Percentiles rank a stretch among this genome's conserved stretches.
These are phyloP conservation scores for Pyrenophora tritici-repentis DNA, from an alignment of 2,329 filamentous ascomycete genomes.

Conservation along the genomic window DNA sequence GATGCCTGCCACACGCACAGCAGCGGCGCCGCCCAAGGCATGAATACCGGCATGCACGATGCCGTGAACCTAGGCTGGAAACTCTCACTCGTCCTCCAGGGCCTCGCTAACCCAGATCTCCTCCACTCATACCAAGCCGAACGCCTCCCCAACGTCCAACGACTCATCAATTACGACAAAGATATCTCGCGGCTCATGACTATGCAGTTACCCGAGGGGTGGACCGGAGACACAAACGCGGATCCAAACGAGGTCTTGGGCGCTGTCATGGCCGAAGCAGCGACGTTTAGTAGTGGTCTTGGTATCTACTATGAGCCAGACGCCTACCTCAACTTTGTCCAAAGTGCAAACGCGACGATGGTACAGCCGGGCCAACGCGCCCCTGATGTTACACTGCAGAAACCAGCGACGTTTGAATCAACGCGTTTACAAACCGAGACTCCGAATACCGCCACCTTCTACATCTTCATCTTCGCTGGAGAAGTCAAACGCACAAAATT, in stretches of 20 bases:
- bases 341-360: neutral
- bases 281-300: slow-evolving; percentile 39
- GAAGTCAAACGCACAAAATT: slow-evolving; percentile 26
- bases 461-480: slow-evolving; percentile 51
- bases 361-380: slow-evolving; percentile 52
- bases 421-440: slow-evolving; percentile 54
- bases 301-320: slow-evolving; percentile 44
- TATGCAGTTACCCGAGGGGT: slow-evolving; percentile 43
- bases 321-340: slow-evolving; percentile 40
- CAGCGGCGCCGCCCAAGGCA: slow-evolving; percentile 61
- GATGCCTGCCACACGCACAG: slow-evolving; percentile 64
- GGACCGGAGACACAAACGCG: slow-evolving; percentile 35
- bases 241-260: slow-evolving; percentile 37
- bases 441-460: slow-evolving; percentile 51
- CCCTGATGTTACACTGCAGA: slow-evolving; percentile 54
- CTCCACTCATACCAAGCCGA: slow-evolving; percentile 57
- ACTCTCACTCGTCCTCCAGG: slow-evolving; percentile 53
- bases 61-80: slow-evolving; percentile 63
- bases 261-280: slow-evolving; percentile 33
- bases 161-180: slow-evolving; percentile 48
- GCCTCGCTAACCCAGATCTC: slow-evolving; percentile 46
- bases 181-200: slow-evolving; percentile 44
- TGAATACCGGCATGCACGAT: slow-evolving; percentile 63
- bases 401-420: slow-evolving; percentile 52
- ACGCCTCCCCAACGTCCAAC: slow-evolving; percentile 54